phyloP scores from a whole-genome alignment of 768 basidiomycete species.

The Pleurotus djamor region DNA sequence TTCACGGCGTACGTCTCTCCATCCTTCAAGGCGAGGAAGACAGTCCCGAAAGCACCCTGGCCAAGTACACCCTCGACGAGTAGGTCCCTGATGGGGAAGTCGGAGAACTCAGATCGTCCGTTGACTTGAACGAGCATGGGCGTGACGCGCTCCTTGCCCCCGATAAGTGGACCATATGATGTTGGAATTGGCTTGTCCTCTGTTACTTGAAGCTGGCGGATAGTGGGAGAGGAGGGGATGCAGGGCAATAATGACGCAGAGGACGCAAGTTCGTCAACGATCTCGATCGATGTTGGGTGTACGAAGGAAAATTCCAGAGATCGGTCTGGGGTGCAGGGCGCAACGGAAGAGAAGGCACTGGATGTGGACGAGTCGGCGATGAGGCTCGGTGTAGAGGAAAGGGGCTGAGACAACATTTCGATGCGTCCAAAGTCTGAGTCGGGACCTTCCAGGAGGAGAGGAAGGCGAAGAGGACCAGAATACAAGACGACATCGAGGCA shows the following conservation, averaged over 20 bases:
- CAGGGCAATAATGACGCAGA: background rate
- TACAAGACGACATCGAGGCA: background rate
- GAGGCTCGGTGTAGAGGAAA: background rate
- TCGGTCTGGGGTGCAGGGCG: background rate
- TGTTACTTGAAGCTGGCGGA: background rate
- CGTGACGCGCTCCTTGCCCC: background rate
- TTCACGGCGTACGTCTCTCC: background rate
- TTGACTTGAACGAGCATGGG: conserved; percentile 1
- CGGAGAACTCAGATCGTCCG: background rate
- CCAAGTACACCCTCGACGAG: background rate
- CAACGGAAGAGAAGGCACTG: background rate
- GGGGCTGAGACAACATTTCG: background rate
- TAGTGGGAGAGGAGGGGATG: background rate
- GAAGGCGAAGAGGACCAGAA: background rate
- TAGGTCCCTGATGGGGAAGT: conserved; percentile 1
- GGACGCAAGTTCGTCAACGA: background rate
- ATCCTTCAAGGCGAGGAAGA: background rate
- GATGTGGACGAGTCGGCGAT: background rate
- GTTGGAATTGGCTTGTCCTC: background rate
- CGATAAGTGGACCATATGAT: background rate
- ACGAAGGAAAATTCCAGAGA: background rate
- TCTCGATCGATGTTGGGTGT: background rate
- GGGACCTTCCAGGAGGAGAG: background rate
- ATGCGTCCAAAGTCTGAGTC: background rate
- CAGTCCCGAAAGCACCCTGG: background rate